A percentile compares a stretch with the other conserved stretches of the same genome.
These are phyloP conservation scores for Iris pallida DNA, from an alignment of 116 monocot species.

Conservation along the genomic window DNA sequence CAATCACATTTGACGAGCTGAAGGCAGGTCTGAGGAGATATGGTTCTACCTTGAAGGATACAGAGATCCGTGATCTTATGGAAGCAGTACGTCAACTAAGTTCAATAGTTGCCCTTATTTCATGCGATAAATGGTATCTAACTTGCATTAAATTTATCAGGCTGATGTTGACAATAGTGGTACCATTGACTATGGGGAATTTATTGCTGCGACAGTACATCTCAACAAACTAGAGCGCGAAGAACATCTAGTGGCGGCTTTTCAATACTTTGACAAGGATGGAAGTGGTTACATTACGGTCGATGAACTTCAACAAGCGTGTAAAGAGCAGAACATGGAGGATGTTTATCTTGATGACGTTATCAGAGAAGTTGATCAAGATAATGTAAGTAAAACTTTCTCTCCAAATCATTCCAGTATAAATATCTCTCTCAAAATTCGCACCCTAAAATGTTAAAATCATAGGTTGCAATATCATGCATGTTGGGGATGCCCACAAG, in stretches of 20 bases:
- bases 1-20: conserved; percentile 67
- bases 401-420: neutral
- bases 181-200: conserved; percentile 61
- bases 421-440: too few relatives aligned
- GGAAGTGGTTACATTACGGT: conserved; percentile 78
- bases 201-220: conserved; percentile 65
- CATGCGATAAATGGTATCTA: neutral
- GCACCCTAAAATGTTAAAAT: too few relatives aligned
- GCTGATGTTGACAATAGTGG: conserved; percentile 72
- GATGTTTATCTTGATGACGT: neutral
- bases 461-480: too few relatives aligned
- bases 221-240: conserved; percentile 62
- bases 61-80: conserved; percentile 63
- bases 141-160: conserved; percentile 17
- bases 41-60: conserved; percentile 55
- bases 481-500: too few relatives aligned
- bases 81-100: conserved; percentile 42
- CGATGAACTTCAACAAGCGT: conserved; percentile 66
- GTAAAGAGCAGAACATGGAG: conserved; percentile 25
- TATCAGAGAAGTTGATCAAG: conserved; percentile 39
- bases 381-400: conserved; percentile 39
- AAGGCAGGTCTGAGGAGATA: conserved; percentile 61
- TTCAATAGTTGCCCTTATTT: too few relatives aligned
- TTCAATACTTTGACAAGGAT: conserved; percentile 69
- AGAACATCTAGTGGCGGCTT: conserved; percentile 58